These are phyloP conservation scores for Talaromyces sp. DNA, from an alignment of 2,329 filamentous ascomycete species.

Conservation along the genomic window DNA sequence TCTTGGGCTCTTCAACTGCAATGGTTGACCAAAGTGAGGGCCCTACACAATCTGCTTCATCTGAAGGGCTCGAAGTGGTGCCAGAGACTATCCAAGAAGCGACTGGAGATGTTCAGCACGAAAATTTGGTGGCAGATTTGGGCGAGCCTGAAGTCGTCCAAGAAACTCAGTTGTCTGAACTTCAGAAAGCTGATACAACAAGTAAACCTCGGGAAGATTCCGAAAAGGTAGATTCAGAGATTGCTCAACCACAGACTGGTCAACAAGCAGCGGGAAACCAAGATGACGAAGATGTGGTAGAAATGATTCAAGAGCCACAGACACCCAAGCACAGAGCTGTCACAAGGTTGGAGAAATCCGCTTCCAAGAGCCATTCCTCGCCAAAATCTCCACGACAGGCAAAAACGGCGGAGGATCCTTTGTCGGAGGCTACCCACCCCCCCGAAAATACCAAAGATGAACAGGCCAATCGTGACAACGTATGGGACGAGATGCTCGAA, in stretches of 20 bases:
- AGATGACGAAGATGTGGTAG: not conserved
- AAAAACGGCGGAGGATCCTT: not conserved
- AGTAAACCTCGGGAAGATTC: not conserved
- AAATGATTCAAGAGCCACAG: constrained; percentile 2
- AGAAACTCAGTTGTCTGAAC: constrained; percentile 6
- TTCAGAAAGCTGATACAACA: not conserved
- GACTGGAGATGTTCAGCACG: not conserved
- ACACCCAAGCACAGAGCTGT: not conserved
- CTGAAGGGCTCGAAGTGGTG: not conserved
- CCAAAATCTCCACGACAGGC: not conserved
- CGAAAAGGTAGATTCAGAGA: not conserved
- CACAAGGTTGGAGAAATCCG: not conserved
- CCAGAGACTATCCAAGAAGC: not conserved
- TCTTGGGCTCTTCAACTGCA: constrained; percentile 19
- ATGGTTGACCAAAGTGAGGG: not conserved
- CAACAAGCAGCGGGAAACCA: not conserved
- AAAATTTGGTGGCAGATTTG: not conserved
- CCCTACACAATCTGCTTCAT: not conserved
- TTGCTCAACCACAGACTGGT: not conserved
- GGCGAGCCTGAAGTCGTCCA: not conserved
- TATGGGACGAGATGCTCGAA: constrained; percentile 8
- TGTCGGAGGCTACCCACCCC: not conserved
- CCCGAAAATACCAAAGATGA: not conserved
- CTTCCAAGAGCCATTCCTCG: not conserved
- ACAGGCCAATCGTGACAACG: not conserved